Evolutionary conservation across 1,284 basidiomycete species (phyloP).

Genomic region (Ganoderma meredithae): DNA sequence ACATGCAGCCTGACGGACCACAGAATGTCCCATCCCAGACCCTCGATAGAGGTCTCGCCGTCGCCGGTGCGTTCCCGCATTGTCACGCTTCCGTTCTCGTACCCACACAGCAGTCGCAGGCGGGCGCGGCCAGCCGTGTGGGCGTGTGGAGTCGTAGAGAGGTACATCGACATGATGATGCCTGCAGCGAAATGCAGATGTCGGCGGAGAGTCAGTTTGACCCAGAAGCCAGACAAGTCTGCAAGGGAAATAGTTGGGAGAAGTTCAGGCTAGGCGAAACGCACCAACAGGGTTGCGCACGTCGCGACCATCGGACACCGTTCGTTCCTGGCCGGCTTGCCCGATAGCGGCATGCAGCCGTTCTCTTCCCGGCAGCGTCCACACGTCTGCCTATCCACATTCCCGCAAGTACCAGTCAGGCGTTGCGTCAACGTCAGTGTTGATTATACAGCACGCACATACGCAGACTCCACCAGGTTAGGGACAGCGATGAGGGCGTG

Average conservation of each 20-base stretch:
- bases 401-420: not conserved
- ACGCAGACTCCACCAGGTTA: conserved; percentile 86
- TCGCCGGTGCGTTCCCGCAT: conserved; percentile 60
- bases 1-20: conserved; percentile 80
- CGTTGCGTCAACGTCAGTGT: not conserved
- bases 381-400: conserved; percentile 76
- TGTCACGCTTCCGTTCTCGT: conserved; percentile 83
- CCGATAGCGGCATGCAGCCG: conserved; percentile 85
- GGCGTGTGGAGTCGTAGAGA: conserved; percentile 52
- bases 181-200: conserved; percentile 50
- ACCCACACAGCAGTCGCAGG: conserved; percentile 72
- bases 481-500: conserved; percentile 78
- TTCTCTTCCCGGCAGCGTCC: conserved; percentile 68
- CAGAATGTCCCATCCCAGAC: conserved; percentile 73
- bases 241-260: not conserved
- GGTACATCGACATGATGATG: conserved; percentile 86
- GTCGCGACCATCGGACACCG: conserved; percentile 54
- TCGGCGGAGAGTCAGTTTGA: too few species aligned
- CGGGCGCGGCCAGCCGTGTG: conserved; percentile 45
- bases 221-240: not conserved
- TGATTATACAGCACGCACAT: conserved; percentile 56
- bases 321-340: conserved; percentile 46
- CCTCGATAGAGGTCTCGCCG: conserved; percentile 66
- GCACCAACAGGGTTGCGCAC: conserved; percentile 42
- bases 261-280: not conserved